phyloP scores from a whole-genome alignment of 495 filamentous ascomycete species.

The Bacidia rubella region DNA sequence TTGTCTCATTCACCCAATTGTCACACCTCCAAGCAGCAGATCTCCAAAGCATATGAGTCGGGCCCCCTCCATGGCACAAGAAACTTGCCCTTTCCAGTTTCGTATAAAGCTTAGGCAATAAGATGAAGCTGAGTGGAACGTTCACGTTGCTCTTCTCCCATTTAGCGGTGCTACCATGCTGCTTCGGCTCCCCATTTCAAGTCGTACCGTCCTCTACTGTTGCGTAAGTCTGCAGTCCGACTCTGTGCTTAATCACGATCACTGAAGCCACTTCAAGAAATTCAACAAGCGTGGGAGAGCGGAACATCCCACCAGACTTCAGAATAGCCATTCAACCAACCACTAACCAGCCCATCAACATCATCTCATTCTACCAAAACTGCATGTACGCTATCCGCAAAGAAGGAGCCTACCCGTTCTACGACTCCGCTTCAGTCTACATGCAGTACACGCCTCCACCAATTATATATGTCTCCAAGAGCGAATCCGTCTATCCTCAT shows the following conservation, averaged over 20 bases:
- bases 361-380: not conserved
- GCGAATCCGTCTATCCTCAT: not conserved
- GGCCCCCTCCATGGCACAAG: too few relatives aligned
- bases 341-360: not conserved
- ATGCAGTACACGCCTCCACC: not conserved
- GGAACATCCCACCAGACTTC: not conserved
- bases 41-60: too few relatives aligned
- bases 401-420: not conserved
- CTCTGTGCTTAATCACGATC: too few relatives aligned
- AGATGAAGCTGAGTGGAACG: too few relatives aligned
- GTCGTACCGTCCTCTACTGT: too few relatives aligned
- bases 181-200: too few relatives aligned
- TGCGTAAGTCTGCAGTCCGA: not conserved
- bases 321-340: not conserved
- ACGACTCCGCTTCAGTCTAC: not conserved
- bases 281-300: not conserved
- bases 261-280: not conserved
- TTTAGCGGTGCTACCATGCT: too few relatives aligned
- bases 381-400: not conserved
- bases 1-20: too few relatives aligned
- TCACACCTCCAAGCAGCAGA: too few relatives aligned
- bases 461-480: not conserved
- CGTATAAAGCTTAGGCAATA: too few relatives aligned
- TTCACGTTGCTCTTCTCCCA: too few relatives aligned
- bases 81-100: too few relatives aligned